Percentiles rank a stretch among this genome's conserved stretches.
phyloP scores from a whole-genome alignment of 495 filamentous ascomycete genomes.

The Aspergillus mulundensis region DNA sequence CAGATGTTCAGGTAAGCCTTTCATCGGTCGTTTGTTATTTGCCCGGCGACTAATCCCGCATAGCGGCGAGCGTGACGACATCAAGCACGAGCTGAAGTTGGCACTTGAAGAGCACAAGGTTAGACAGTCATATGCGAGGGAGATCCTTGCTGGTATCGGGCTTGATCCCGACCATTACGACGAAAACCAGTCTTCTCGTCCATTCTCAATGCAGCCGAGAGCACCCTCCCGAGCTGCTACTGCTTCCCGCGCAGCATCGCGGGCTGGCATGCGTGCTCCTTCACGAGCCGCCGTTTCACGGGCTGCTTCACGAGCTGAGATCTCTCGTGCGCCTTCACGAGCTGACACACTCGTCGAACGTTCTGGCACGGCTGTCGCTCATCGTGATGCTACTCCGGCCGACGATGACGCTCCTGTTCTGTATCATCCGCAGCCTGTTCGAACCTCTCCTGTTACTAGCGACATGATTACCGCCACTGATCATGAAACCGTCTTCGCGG shows the following conservation, averaged over 20 bases:
- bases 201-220: background rate
- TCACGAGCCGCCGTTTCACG: background rate
- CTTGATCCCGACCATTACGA: conserved; percentile 32
- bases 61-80: conserved; percentile 72
- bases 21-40: conserved; percentile 1
- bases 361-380: background rate
- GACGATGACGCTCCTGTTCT: background rate
- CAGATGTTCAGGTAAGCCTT: conserved; percentile 71
- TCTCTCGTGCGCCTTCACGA: background rate
- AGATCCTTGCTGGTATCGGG: conserved; percentile 70
- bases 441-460: background rate
- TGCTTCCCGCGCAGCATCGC: background rate
- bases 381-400: background rate
- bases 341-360: background rate
- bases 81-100: conserved; percentile 82
- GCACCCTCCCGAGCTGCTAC: background rate
- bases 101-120: conserved; percentile 76
- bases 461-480: background rate
- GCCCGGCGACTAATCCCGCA: conserved; percentile 8
- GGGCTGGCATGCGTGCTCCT: background rate
- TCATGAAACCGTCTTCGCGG: too few relatives aligned
- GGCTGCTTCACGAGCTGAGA: background rate
- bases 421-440: background rate
- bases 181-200: background rate
- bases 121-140: conserved; percentile 73